Evolutionary conservation across 805 yeast species (phyloP), one percentile per base, ranked within the genome.

Genomic region (Lipomyces sp.): DNA sequence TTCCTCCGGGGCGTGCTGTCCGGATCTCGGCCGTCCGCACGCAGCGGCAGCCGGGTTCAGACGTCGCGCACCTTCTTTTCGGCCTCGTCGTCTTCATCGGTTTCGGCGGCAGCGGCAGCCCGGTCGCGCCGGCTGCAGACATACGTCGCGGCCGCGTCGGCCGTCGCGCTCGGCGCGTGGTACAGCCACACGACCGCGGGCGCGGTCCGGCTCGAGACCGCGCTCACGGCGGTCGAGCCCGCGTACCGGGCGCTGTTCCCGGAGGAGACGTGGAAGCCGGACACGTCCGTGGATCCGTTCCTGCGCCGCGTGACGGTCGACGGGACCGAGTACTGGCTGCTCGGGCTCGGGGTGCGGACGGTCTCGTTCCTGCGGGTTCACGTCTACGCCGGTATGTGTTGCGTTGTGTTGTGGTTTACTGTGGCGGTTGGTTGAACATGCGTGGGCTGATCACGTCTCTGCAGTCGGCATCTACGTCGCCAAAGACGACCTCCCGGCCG

Each of bases 291-390:
- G 5, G 62, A 61, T 18, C 68, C 72, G 2, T 70, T 70, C 56
- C 69, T 71, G 22, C 47, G 50, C 8, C 39, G 43, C 4, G 39
- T 68, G 16, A 32, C 51, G 4, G 47, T 66, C 13, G 63, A 63
- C 43, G 66, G 65, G 24, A 53, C 43, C n/a, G 58, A 51, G 19
- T 85, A 74, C 64, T 70, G 76, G 21, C 66, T 90, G 29, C 61
- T 93, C 2, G 98, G 96, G 0, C 76, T 79, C 49, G 98, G 98
- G 1, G 78, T 82, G 2, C 75, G 98, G 63, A 71, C 84, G 0
- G 96, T 91, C 18, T 86, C 97, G 0, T 86, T 93, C 63, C 61
- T 90, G 37, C 75, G 77, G 23, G 80, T 93, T 72, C 87, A 82
- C 61, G 96, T 93, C 1, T 91, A 91, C 65, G 95, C 87, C 0